Evolutionary conservation across 805 yeast species (phyloP), one percentile per base, ranked within the genome.

Genomic region (Komagataella ulmi): DNA sequence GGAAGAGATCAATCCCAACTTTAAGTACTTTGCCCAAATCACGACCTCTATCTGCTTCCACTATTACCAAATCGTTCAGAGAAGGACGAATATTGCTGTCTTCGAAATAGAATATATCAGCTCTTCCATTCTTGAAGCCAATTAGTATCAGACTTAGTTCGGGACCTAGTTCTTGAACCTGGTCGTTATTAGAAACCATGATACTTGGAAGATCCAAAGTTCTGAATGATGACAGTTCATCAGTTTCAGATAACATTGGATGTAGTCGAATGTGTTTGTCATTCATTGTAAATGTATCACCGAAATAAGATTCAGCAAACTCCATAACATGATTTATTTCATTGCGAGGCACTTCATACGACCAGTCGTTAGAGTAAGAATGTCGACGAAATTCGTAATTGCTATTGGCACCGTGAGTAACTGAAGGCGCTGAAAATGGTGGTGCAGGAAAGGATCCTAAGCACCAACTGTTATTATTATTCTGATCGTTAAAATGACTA

Each of bases 1-100:
- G 85, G 57, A 80, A 85, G 44, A 76, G 66, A 3, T 81, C 68
- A 24, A 86, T 75, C 57, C 79, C 74, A 58, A 80, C 66, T 53
- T 75, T 73, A 44, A 77, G 76, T 47, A 86, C 76, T 59, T 76
- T 75, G 44, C 95, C 95, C 54, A 86, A 71, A 65, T 86, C 95
- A 44, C 79, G 68, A 44, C 95, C 95, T 40, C 95, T 70, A 60
- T 86, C 95, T 1, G 93, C 95, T 60, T 86, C 91, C 17, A 85
- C 95, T 59, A 85, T 78, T 14, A 87, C 91, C 59, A 84, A 71
- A 60, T 84, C 89, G 19, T 85, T 85, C 4, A 71, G 65, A 49
- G 69, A 66, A 46, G 80, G 64, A 36, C 56, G 59, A 24, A 65
- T 58, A 19, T 64, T 61, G 8, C 72, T 58, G 24, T 59, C 57